Evolutionary conservation across 306 rosid species (phyloP), one percentile per base, ranked within the genome.

Genomic region (Ormosia semicastrata): DNA sequence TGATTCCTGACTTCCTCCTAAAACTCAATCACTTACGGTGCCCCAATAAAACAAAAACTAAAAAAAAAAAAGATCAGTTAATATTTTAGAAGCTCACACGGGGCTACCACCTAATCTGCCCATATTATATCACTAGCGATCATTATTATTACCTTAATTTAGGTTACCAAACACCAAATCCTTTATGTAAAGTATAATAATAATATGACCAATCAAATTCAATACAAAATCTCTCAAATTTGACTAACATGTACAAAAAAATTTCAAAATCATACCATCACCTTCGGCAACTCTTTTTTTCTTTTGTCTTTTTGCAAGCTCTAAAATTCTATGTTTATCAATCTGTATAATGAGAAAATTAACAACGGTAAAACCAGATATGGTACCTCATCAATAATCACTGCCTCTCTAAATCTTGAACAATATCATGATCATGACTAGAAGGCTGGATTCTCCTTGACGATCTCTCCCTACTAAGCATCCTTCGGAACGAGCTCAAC

Each of bases 391-490:
- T 66, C n/a, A 37, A 32, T 34, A 74, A 71, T 77, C 73, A 88
- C 65, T 87, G 92, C 6, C 90, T 88, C 86, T 91, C 96, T 67
- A 89, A 79, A 65, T 91, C 96, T 7, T 80, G 86, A 8, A 76
- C 60, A 54, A 43, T 63, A 69, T 57, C 73, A 29, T 66, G 83
- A 52, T 54, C 65, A 57, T 24, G 67, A 4, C 7, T 73, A 29
- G 76, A 65, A 71, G 89, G 83, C 75, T 82, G 92, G 4, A 84
- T 32, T 62, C 90, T 80, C 58, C 40, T 76, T 0, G 87, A 88
- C 2, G 93, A 88, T 87, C 81, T 86, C 11, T 89, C 96, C 47
- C 85, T 70, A 39, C 79, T 87, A 41, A 88, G 89, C 29, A 88
- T 89, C 73, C 92, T 88, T 14, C 87, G 75, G 47, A 91, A 91